Evolutionary conservation across 108 stramenopile species (phyloP), one percentile per base, ranked within the genome.

Genomic region (Cyclotella baltica): DNA sequence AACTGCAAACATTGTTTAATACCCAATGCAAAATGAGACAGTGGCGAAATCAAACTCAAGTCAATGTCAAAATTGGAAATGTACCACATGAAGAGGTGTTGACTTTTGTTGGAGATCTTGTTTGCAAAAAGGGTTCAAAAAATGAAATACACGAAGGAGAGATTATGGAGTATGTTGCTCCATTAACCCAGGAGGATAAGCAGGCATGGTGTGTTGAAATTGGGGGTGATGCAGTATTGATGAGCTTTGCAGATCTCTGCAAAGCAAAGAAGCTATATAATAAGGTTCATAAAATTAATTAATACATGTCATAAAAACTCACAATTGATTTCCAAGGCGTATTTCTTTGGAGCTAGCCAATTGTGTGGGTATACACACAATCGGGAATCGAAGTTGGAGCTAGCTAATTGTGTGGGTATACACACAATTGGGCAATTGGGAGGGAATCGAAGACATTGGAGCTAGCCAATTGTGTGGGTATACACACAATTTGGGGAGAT

Each of bases 1-100:
- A 66, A 43, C 20, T 43, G 35, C 65, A 11, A 66, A 43, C 8
- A 66, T 28, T 63, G 62, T 37, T 29, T 63, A 53, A 53, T 20
- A 13, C 11, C 9, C 52, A 53, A 53, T 53, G 52, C n/a, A 53
- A 20, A 20, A 53, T 53, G 52, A 53, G 19, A 20, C 13, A 15
- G 4, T 53, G 52, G 52, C 13, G 52, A 13, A 53, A 43, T 11
- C 40, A 13, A 43, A n/a, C n/a, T n/a, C n/a, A n/a, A n/a, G n/a
- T n/a, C n/a, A n/a, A n/a, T n/a, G n/a, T n/a, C n/a, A n/a, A 43
- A 13, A 43, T 43, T 43, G 40, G 40, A 11, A 20, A 20, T 20
- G 20, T 53, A 20, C 20, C 52, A 53, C 52, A n/a, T 53, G 52
- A 20, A 19, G 52, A 53, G 11, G 52, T 4, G 4, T 20, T 15